Percentiles rank a stretch among this genome's conserved stretches.
Conservation (phyloP, 2,329 filamentous ascomycete genomes). For the Hortaea werneckii region DNA sequence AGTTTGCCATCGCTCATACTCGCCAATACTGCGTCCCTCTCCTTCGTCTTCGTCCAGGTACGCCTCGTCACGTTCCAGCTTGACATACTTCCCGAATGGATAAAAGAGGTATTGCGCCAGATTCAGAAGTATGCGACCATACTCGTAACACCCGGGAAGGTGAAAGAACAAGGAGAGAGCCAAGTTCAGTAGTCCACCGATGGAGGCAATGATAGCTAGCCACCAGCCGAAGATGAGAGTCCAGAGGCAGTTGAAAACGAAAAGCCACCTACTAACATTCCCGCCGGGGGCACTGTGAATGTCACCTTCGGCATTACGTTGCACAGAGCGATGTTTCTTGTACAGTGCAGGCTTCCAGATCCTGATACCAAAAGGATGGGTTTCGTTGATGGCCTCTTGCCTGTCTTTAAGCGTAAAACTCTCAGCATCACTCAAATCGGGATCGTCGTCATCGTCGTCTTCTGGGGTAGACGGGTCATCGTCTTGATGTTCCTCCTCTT, state of each 20-base stretch:
- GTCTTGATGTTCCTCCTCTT: slow-evolving; percentile 31
- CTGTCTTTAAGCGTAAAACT: slow-evolving; percentile 96
- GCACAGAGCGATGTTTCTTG: slow-evolving; percentile 93
- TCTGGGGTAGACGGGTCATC: slow-evolving; percentile 28
- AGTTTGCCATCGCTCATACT: slow-evolving; percentile 98
- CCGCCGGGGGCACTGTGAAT: slow-evolving; percentile 92
- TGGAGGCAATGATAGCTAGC: slow-evolving; percentile 66
- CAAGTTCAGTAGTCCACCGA: slow-evolving; percentile 69
- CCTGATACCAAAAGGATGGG: slow-evolving; percentile 95
- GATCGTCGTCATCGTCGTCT: slow-evolving; percentile 51
- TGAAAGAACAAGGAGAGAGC: slow-evolving; percentile 64
- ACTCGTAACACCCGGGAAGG: slow-evolving; percentile 69
- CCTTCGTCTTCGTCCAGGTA: slow-evolving; percentile 92
- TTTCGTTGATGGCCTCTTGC: slow-evolving; percentile 96
- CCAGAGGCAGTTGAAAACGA: slow-evolving; percentile 85
- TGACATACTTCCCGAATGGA: slow-evolving; percentile 92
- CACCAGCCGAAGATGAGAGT: slow-evolving; percentile 92
- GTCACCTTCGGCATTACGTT: slow-evolving; percentile 90
- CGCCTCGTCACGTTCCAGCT: slow-evolving; percentile 83
- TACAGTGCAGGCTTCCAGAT: slow-evolving; percentile 98
- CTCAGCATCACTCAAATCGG: slow-evolving; percentile 77
- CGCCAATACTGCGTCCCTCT: slow-evolving; percentile 91
- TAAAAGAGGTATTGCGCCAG: slow-evolving; percentile 83
- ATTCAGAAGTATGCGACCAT: slow-evolving; percentile 75
- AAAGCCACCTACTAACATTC: slow-evolving; percentile 71